These are phyloP conservation scores for Kluyveromyces siamensis DNA, from an alignment of 805 yeast species.

Conservation along the genomic window DNA sequence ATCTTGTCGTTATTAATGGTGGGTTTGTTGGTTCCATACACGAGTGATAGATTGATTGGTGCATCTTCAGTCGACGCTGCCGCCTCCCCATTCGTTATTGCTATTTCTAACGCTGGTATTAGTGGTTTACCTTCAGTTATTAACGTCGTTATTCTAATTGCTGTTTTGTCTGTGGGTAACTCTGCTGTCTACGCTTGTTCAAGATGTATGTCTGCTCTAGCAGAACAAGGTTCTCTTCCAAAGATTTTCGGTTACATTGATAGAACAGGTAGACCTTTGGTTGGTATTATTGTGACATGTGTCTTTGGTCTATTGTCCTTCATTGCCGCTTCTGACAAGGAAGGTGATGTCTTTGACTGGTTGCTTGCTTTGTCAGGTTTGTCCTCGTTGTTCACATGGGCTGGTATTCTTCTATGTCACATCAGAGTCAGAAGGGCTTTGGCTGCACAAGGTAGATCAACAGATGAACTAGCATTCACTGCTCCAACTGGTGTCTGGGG, in stretches of 20 bases:
- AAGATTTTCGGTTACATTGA: constrained; percentile 50
- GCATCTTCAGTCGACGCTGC: constrained; percentile 46
- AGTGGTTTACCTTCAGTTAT: constrained; percentile 54
- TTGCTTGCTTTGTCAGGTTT: constrained; percentile 55
- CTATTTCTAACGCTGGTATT: constrained; percentile 56
- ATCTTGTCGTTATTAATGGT: constrained; percentile 36
- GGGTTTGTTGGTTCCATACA: constrained; percentile 48
- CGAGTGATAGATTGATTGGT: constrained; percentile 36
- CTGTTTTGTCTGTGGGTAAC: constrained; percentile 65
- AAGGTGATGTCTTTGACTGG: constrained; percentile 55
- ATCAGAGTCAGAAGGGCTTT: constrained; percentile 59
- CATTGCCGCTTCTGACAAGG: constrained; percentile 43
- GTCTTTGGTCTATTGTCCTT: constrained; percentile 51
- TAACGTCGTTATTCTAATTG: constrained; percentile 58
- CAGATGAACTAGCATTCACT: constrained; percentile 57
- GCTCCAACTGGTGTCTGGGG: constrained; percentile 65
- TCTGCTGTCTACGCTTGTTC: constrained; percentile 64
- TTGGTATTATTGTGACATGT: constrained; percentile 42
- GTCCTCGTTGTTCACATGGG: constrained; percentile 57
- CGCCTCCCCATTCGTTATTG: constrained; percentile 75
- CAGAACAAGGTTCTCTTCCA: constrained; percentile 58
- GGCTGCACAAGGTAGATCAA: constrained; percentile 53
- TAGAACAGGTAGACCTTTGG: constrained; percentile 58
- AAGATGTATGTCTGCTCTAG: constrained; percentile 54
- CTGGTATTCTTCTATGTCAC: constrained; percentile 49